Evolutionary conservation across 805 yeast genomes (phyloP), one percentile per base, ranked within the genome.

Genomic region (Scheffersomyces spartinae): DNA sequence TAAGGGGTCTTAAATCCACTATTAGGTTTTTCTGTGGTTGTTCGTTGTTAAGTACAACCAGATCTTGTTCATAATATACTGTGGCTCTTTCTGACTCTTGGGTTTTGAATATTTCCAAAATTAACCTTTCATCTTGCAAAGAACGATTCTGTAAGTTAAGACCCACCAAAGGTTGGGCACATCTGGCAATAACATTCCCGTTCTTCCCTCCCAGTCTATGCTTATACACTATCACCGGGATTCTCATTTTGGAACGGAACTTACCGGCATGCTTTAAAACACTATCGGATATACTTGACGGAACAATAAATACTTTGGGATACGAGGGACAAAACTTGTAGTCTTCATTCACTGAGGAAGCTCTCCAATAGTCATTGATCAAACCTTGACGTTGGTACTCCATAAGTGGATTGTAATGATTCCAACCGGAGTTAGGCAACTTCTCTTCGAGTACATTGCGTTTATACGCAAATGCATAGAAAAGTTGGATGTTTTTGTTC

Each of bases 141-240:
- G 94, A 84, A 25, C 97, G 57, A 36, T 75, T 72, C 45, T 85
- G 94, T 10, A 58, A 29, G 31, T 83, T 85, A 10, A 91, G 40
- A 0, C 98, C 97, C 1, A 86, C 86, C 35, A 88, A 52, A 0
- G 98, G 98, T 53, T 91, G 98, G 3, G 96, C 64, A 40, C 95
- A 82, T 30, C 98, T 61, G 1, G 91, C 75, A 10, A 91, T 84
- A 1, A 91, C 68, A 42, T 91, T 75, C 2, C 76, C 74, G 38
- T 72, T 83, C 22, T 64, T 54, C 8, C 50, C 47, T 4, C 36
- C 39, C n/a, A n/a, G n/a, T 25, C 66, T 50, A 47, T 85, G 81
- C 42, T 68, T 76, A 49, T 85, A 91, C 2, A 86, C 69, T 21
- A 91, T 52, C 0, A 74, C 78, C 0, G 97, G 97, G 4, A 91